These are phyloP conservation scores for Lactifluus volemus DNA, from an alignment of 768 basidiomycete genomes.

Conservation along the genomic window DNA sequence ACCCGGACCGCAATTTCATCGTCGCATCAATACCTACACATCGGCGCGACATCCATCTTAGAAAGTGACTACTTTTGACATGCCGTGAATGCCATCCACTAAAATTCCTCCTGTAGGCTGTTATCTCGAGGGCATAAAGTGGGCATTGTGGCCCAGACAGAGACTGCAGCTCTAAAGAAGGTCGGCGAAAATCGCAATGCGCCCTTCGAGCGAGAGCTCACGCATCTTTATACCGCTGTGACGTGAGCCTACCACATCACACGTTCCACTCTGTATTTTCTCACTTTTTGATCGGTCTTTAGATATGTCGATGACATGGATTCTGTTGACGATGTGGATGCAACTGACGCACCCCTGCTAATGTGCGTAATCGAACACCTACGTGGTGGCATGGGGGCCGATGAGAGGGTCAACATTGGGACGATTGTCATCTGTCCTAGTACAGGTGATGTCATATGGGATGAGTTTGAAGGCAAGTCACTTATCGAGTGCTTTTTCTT, in stretches of 20 bases:
- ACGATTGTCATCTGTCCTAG: conserved; percentile 75
- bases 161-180: conserved; percentile 88
- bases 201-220: conserved; percentile 66
- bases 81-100: not conserved
- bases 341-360: conserved; percentile 55
- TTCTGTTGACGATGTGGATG: conserved; percentile 53
- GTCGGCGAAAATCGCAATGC: conserved; percentile 63
- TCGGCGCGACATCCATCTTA: conserved; percentile 60
- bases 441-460: conserved; percentile 92
- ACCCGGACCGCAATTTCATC: conserved; percentile 59
- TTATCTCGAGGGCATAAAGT: conserved; percentile 75
- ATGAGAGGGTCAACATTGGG: conserved; percentile 47
- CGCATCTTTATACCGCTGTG: conserved; percentile 75
- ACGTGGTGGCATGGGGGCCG: conserved; percentile 33
- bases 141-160: conserved; percentile 73
- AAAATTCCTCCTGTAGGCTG: conserved; percentile 36
- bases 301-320: conserved; percentile 82
- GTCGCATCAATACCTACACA: conserved; percentile 68
- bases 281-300: not conserved
- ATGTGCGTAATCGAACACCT: conserved; percentile 62
- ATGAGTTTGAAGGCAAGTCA: conserved; percentile 69
- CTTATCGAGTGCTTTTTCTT: not conserved
- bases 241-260: conserved; percentile 47
- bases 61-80: conserved; percentile 45
- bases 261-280: not conserved